phyloP scores from a whole-genome alignment of 139 green algal species.

The Picochlorum sp. region DNA sequence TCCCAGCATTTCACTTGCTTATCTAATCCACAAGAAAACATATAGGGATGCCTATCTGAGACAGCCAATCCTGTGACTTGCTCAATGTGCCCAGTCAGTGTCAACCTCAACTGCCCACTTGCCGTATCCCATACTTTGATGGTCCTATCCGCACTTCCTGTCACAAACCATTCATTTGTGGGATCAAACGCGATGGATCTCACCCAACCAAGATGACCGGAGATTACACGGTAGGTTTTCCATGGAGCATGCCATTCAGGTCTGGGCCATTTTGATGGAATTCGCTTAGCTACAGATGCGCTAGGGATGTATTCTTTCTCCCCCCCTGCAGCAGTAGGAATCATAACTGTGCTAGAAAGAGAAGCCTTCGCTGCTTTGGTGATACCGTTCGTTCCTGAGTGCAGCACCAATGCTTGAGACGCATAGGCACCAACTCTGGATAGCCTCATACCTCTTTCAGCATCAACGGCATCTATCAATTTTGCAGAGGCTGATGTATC shows the following conservation, averaged over 20 bases:
- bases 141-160: constrained; percentile 86
- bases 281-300: constrained; percentile 39
- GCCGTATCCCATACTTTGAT: constrained; percentile 96
- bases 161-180: constrained; percentile 94
- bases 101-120: constrained; percentile 87
- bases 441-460: constrained; percentile 2
- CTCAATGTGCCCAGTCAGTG: constrained; percentile 99
- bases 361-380: constrained; percentile 12
- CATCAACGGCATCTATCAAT: constrained; percentile 56
- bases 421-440: constrained; percentile 9
- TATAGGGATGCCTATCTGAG: constrained; percentile 84
- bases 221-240: constrained; percentile 92
- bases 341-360: constrained; percentile 14
- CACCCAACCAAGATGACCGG: constrained; percentile 93
- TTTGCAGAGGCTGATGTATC: constrained; percentile 39
- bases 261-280: constrained; percentile 83
- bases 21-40: constrained; percentile 93
- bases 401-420: background rate
- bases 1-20: constrained; percentile 99
- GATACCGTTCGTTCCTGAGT: constrained; percentile 9
- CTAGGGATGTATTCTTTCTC: constrained; percentile 48
- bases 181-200: constrained; percentile 86
- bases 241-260: constrained; percentile 91
- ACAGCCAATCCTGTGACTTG: constrained; percentile 89
- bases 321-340: constrained; percentile 30